These are phyloP conservation scores for Suillus ampliporus DNA, from an alignment of 768 basidiomycete species.

Conservation along the genomic window DNA sequence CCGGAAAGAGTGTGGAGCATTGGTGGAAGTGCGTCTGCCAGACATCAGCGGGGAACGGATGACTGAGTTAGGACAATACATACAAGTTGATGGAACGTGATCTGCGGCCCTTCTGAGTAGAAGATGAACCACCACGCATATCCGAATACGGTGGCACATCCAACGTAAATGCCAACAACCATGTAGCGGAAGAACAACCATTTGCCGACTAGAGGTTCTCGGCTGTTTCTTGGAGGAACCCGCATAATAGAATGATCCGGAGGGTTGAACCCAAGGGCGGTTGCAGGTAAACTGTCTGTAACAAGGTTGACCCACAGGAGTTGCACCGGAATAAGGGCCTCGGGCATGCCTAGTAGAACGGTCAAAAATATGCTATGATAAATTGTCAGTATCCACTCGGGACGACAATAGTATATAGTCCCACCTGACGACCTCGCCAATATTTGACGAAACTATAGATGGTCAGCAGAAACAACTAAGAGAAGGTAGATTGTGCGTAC, in stretches of 20 bases:
- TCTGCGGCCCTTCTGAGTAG: conserved; percentile 90
- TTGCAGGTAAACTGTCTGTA: conserved; percentile 95
- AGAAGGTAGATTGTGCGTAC: conserved; percentile 48
- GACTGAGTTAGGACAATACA: conserved; percentile 36
- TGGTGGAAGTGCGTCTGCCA: conserved; percentile 95
- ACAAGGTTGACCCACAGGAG: conserved; percentile 98
- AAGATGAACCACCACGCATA: conserved; percentile 99
- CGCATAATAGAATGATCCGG: conserved; percentile 97
- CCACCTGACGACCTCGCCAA: conserved; percentile 90
- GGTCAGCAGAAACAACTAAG: conserved; percentile 15
- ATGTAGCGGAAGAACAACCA: conserved; percentile 98
- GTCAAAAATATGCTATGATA: conserved; percentile 87
- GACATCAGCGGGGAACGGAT: conserved; percentile 14
- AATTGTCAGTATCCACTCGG: conserved; percentile 10
- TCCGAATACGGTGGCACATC: conserved; percentile 92
- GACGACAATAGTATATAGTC: neutral
- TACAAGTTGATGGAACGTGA: conserved; percentile 91
- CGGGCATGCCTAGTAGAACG: conserved; percentile 98
- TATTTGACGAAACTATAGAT: conserved; percentile 84
- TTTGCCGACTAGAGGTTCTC: conserved; percentile 87
- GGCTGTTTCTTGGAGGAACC: conserved; percentile 87
- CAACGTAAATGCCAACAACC: conserved; percentile 93
- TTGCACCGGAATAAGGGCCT: conserved; percentile 97
- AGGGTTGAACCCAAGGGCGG: conserved; percentile 97
- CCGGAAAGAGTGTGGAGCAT: conserved; percentile 81